These are phyloP conservation scores for Sicyos baderoa DNA, from an alignment of 306 rosid genomes.

Conservation along the genomic window DNA sequence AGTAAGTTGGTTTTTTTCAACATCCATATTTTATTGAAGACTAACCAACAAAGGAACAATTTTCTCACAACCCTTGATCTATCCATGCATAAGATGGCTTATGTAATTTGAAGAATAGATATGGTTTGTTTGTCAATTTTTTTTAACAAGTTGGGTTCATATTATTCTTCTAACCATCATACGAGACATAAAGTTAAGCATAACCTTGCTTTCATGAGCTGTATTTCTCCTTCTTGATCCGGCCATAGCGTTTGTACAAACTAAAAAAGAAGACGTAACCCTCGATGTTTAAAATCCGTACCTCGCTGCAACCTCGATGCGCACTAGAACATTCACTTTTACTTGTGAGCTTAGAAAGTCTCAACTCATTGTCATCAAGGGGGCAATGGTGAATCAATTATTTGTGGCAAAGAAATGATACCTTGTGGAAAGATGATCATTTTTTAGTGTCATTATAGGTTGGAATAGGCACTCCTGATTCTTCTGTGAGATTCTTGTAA, in stretches of 20 bases:
- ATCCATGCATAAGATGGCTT: background rate
- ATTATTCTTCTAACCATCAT: background rate
- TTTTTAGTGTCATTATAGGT: conserved; percentile 22
- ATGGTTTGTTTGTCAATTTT: no score
- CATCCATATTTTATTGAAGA: background rate
- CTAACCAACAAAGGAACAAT: background rate
- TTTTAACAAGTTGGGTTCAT: background rate
- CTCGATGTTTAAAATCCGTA: background rate
- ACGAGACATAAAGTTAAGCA: background rate
- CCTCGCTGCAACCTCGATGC: background rate
- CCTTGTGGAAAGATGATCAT: conserved; percentile 13
- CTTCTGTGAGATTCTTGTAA: conserved; percentile 57
- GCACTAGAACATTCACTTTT: background rate
- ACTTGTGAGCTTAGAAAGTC: background rate
- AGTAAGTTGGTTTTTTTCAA: no score
- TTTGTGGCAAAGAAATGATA: conserved; percentile 14
- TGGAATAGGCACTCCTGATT: conserved; percentile 54
- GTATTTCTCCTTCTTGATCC: background rate
- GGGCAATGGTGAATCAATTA: background rate
- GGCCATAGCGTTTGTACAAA: background rate
- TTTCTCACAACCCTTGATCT: background rate
- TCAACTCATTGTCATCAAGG: background rate
- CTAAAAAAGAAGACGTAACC: background rate
- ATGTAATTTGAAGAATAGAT: background rate
- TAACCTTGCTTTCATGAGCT: background rate